Evolutionary conservation across 495 filamentous ascomycete genomes (phyloP).

Genomic region (Podospora bellae-mahoneyi): DNA sequence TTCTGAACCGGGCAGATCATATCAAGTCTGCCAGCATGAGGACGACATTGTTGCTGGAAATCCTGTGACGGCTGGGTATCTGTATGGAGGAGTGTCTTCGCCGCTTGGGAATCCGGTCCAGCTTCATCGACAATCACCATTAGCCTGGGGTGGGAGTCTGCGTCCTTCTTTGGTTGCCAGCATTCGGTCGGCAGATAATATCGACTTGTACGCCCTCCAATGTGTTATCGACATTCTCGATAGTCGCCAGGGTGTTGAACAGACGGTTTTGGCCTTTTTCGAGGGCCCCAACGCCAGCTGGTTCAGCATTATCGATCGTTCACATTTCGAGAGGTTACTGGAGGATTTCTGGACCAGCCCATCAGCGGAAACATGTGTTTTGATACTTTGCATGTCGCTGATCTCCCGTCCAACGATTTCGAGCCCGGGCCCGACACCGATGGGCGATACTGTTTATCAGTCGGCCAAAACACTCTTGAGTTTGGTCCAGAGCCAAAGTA

Average conservation of each 20-base stretch:
- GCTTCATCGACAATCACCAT: constrained; percentile 8
- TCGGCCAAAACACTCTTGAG: constrained; percentile 30
- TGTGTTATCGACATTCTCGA: constrained; percentile 67
- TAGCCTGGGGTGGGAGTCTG: constrained; percentile 15
- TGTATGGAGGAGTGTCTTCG: constrained; percentile 2
- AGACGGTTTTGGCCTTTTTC: constrained; percentile 42
- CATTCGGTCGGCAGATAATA: constrained; percentile 29
- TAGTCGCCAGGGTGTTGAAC: constrained; percentile 57
- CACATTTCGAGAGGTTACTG: constrained; percentile 20
- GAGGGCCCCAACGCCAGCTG: constrained; percentile 26
- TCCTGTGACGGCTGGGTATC: constrained; percentile 7
- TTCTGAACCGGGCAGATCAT: constrained; percentile 15
- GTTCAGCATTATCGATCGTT: constrained; percentile 31
- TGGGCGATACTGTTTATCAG: constrained; percentile 26
- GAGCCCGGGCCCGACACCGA: constrained; percentile 14
- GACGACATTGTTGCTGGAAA: constrained; percentile 20
- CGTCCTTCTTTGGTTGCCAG: constrained; percentile 23
- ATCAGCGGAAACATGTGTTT: constrained; percentile 26
- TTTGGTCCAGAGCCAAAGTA: constrained; percentile 25
- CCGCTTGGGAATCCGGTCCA: constrained; percentile 17
- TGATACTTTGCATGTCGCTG: constrained; percentile 32
- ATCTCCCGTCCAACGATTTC: constrained; percentile 20
- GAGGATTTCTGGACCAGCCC: constrained; percentile 26
- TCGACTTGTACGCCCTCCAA: constrained; percentile 45
- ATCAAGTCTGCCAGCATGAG: constrained; percentile 27